Evolutionary conservation across 176 grass and related monocot species (phyloP).

Genomic region (Hsuehochloa calcarea): DNA sequence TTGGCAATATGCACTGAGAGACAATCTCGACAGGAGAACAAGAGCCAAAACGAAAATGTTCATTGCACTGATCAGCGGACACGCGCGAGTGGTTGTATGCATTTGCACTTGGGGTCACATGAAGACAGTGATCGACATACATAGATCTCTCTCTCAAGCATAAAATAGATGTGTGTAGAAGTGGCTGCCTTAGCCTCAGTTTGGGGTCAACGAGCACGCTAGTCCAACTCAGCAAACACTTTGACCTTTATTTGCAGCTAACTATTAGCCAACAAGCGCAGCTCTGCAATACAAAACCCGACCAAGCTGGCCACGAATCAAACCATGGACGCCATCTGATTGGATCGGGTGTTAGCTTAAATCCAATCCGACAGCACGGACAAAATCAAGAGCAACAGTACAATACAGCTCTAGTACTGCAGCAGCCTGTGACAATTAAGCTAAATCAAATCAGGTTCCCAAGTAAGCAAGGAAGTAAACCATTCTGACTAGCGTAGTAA

Average conservation of each 20-base stretch:
- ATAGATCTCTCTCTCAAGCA: background rate
- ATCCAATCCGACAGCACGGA: background rate
- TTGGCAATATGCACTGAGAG: background rate
- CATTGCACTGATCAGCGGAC: slow-evolving; percentile 20
- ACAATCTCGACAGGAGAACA: background rate
- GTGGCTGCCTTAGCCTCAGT: slow-evolving; percentile 14
- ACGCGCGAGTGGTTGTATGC: slow-evolving; percentile 29
- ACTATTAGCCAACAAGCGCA: slow-evolving; percentile 27
- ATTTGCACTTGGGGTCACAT: slow-evolving; percentile 24
- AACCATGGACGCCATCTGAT: slow-evolving; percentile 39
- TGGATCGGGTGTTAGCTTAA: slow-evolving; percentile 13
- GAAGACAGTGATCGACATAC: slow-evolving; percentile 32
- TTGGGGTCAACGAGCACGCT: slow-evolving; percentile 33
- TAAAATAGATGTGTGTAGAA: slow-evolving; percentile 4
- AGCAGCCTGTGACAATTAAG: slow-evolving; percentile 24
- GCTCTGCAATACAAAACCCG: slow-evolving; percentile 15
- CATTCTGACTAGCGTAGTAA: background rate
- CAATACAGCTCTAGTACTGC: background rate
- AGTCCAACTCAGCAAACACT: slow-evolving; percentile 34
- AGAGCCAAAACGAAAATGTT: background rate
- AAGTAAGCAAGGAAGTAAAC: background rate
- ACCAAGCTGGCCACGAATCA: slow-evolving; percentile 25
- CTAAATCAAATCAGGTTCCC: background rate
- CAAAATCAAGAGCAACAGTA: slow-evolving; percentile 27
- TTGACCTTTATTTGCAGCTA: slow-evolving; percentile 19